Evolutionary conservation across 2,329 filamentous ascomycete species (phyloP).

Genomic region (Xylariaceae sp.): DNA sequence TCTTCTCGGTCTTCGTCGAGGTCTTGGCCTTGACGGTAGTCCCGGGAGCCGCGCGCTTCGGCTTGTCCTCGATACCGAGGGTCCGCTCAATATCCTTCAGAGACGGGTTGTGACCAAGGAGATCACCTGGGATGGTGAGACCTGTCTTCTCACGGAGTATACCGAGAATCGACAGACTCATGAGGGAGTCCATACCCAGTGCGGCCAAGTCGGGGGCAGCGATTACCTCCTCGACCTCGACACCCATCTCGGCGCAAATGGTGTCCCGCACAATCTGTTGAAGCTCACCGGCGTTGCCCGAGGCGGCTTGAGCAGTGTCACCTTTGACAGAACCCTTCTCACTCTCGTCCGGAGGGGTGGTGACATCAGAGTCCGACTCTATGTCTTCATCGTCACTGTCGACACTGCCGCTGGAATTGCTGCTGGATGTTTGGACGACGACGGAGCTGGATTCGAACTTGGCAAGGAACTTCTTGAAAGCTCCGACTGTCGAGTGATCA

Average conservation of each 20-base stretch:
- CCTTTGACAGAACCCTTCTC: slow-evolving; percentile 41
- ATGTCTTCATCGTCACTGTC: slow-evolving; percentile 40
- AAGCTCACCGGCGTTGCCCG: slow-evolving; percentile 34
- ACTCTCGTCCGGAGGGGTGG: slow-evolving; percentile 46
- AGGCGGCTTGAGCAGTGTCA: slow-evolving; percentile 27
- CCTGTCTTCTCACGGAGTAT: slow-evolving; percentile 47
- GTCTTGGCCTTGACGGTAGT: slow-evolving; percentile 21
- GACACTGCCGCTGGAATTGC: slow-evolving; percentile 23
- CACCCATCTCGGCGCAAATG: slow-evolving; percentile 64
- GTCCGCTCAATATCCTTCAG: slow-evolving; percentile 59
- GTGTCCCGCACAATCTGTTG: slow-evolving; percentile 53
- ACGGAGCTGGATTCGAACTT: slow-evolving; percentile 25
- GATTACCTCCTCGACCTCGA: slow-evolving; percentile 56
- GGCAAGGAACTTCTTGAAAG: slow-evolving; percentile 38
- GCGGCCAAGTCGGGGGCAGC: slow-evolving; percentile 47
- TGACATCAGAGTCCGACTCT: slow-evolving; percentile 42
- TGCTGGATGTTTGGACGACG: slow-evolving; percentile 29
- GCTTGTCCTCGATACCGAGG: slow-evolving; percentile 44
- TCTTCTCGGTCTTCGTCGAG: slow-evolving; percentile 18
- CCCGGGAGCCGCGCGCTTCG: slow-evolving; percentile 26
- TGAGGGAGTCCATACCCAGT: slow-evolving; percentile 52
- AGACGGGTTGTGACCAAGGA: slow-evolving; percentile 53
- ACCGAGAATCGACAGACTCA: slow-evolving; percentile 48
- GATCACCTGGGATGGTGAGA: slow-evolving; percentile 48
- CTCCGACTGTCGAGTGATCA: slow-evolving; percentile 46